Base-by-base conservation (phyloP, 495 filamentous ascomycete species). In the Niebla homalea region DNA sequence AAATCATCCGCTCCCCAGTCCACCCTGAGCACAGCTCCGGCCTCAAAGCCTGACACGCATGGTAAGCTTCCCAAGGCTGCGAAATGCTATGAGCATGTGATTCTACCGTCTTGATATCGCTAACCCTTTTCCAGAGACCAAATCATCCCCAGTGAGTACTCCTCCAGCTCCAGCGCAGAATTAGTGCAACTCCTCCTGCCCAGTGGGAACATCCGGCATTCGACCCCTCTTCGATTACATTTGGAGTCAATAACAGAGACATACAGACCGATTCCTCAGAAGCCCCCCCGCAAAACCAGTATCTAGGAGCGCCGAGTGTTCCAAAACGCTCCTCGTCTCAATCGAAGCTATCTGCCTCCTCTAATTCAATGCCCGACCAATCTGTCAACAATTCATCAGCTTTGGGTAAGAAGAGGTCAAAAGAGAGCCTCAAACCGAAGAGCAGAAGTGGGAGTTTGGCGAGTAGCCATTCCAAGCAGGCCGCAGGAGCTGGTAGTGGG, bases 271-370 rank as follows among this genome's bases (percentile, higher is more conserved):
- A 38, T n/a, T 15, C 46, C 39, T 29, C 45, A 26, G 7, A 20
- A 43, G 25, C 26, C 5, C 25, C 29, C 8, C 10, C 45, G 12
- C 23, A 35, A 26, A 35, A n/a, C 19, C 20, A 21, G 10, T 21
- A 25, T 18, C 21, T 48, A 42, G 54, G 46, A 19, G 35, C 71
- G 19, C 58, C 71, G 6, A 66, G 69, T 54, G 70, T 83, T 50
- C 76, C 81, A 20, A 85, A 81, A 47, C 74, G 83, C 64, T 76
- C 80, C 16, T 84, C 84, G 4, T 81, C 83, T 36, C 81, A 81
- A 51, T 55, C 59, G 43, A 79, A 79, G 54, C 70, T 76, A 56
- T 18, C 75, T 1, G 65, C 75, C 36, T 80, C 77, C 43, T 71
- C 73, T 38, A 79, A 78, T 14, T 77, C 76, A n/a, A 61, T 81